A percentile compares a stretch with the other conserved stretches of the same genome.
Evolutionary conservation across 306 rosid genomes (phyloP).

Genomic region (Parietaria judaica): DNA sequence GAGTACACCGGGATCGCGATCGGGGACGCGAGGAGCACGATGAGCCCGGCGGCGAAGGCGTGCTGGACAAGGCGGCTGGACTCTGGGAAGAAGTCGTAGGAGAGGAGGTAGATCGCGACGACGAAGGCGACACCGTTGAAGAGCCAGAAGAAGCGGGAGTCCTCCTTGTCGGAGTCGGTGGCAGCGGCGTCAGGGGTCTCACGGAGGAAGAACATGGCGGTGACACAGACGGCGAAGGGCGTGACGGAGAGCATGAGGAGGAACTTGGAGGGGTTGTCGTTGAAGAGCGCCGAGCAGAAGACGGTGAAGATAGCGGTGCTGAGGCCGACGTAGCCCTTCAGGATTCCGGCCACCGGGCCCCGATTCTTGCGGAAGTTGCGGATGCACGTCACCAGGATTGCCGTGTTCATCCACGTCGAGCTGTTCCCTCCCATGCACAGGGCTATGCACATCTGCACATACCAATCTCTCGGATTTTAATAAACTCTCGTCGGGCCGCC

Average conservation of each 20-base stretch:
- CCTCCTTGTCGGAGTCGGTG: slow-evolving; percentile 28
- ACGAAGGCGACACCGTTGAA: slow-evolving; percentile 53
- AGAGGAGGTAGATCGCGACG: slow-evolving; percentile 53
- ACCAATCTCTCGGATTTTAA: too few species aligned
- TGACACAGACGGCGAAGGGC: slow-evolving; percentile 64
- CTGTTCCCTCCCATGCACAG: slow-evolving; percentile 94
- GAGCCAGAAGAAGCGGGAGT: slow-evolving; percentile 46
- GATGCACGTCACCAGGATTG: slow-evolving; percentile 70
- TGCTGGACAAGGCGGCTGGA: slow-evolving; percentile 34
- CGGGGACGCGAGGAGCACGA: slow-evolving; percentile 61
- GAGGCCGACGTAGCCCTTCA: slow-evolving; percentile 73
- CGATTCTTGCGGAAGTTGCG: slow-evolving; percentile 67
- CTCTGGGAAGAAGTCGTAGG: slow-evolving; percentile 43
- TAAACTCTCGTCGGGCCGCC: too few species aligned
- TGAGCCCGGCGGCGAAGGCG: slow-evolving; percentile 30
- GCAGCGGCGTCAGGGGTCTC: slow-evolving; percentile 41
- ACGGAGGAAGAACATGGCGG: slow-evolving; percentile 72
- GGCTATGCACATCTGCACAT: slow-evolving; percentile 60
- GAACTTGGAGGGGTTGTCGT: slow-evolving; percentile 48
- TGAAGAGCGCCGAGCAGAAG: slow-evolving; percentile 60
- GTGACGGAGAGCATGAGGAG: slow-evolving; percentile 59
- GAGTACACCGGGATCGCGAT: slow-evolving; percentile 43
- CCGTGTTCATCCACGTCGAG: slow-evolving; percentile 99
- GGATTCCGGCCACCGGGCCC: slow-evolving; percentile 80
- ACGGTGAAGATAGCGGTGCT: slow-evolving; percentile 94